Evolutionary conservation across 2,329 filamentous ascomycete species (phyloP).

Genomic region (Nemania bipapillata): DNA sequence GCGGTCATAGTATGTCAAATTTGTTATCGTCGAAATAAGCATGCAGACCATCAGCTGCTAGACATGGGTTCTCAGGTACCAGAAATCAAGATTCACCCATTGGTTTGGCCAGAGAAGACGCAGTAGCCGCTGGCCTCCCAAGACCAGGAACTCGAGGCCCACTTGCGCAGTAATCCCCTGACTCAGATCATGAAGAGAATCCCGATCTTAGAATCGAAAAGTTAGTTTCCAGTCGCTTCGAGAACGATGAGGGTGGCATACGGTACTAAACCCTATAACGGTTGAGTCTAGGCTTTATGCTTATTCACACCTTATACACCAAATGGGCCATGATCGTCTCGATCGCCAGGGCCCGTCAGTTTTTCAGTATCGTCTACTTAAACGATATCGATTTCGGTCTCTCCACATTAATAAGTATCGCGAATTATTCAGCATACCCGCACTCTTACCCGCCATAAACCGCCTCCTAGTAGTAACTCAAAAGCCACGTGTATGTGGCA

Average conservation of each 20-base stretch:
- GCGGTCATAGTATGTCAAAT: neutral
- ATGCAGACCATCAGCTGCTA: neutral
- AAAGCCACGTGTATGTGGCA: neutral
- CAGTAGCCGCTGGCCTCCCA: neutral
- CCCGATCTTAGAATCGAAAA: neutral
- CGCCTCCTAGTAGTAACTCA: neutral
- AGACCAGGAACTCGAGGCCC: conserved; percentile 6
- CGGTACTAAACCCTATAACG: neutral
- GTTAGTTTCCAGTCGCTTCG: neutral
- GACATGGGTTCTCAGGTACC: neutral
- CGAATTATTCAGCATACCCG: neutral
- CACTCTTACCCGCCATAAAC: neutral
- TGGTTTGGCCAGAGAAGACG: neutral
- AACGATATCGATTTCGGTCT: conserved; percentile 6
- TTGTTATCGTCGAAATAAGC: conserved; percentile 7
- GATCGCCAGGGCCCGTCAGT: conserved; percentile 10
- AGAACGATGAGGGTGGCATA: neutral
- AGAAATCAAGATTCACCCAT: neutral
- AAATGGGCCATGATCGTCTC: neutral
- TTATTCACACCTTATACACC: neutral
- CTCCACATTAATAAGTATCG: neutral
- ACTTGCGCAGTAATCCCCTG: neutral
- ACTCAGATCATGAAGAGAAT: neutral
- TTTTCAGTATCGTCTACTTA: neutral
- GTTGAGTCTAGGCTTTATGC: neutral